These are phyloP conservation scores for Epichloe hybrida DNA, from an alignment of 2,329 filamentous ascomycete genomes.

Conservation along the genomic window DNA sequence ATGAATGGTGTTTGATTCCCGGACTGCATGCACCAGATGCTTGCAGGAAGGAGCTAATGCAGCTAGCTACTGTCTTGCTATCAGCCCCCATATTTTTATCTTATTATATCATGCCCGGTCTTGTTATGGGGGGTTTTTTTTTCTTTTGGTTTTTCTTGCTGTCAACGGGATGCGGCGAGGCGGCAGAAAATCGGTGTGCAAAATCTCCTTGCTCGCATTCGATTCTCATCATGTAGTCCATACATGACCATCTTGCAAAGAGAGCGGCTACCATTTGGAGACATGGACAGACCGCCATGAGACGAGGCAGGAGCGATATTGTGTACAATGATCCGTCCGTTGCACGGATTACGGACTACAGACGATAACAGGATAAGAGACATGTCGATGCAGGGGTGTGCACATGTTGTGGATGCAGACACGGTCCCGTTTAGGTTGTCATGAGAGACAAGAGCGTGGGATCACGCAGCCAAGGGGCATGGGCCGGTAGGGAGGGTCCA, in stretches of 20 bases:
- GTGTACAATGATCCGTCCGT: too few relatives aligned
- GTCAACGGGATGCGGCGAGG: background rate
- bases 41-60: background rate
- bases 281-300: background rate
- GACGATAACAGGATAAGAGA: background rate
- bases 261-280: background rate
- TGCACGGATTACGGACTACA: background rate
- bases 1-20: background rate
- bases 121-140: too few relatives aligned
- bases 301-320: background rate
- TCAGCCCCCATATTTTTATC: background rate
- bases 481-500: background rate
- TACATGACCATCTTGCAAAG: too few relatives aligned
- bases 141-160: too few relatives aligned
- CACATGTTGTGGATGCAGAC: background rate
- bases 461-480: slow-evolving; percentile 2
- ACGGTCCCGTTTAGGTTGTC: background rate
- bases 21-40: background rate
- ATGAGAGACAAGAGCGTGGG: slow-evolving; percentile 3
- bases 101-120: background rate
- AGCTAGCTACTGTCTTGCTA: background rate
- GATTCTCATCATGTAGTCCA: background rate
- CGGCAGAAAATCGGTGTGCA: background rate
- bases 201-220: background rate
- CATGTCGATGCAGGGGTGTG: background rate